Base-by-base conservation (phyloP, 192 early-diverging fungal species). In the Chytriomyces sp. region DNA sequence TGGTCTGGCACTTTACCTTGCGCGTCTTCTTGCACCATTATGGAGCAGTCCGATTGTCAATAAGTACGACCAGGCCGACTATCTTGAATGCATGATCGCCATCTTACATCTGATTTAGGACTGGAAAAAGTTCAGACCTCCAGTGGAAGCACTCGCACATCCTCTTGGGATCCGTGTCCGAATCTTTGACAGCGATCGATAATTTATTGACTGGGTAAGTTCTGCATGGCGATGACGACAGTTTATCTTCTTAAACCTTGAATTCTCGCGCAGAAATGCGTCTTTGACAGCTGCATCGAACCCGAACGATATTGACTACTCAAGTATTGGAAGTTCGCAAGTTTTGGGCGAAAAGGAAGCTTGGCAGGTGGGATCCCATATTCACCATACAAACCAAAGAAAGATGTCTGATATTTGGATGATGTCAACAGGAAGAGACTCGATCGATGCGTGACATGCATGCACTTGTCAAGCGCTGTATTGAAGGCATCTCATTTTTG, bases 1-100 rank as follows among this genome's bases (percentile, higher is more conserved):
- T 66, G 95, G 93, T 28, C 77, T 97, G 44, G 89, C 85, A 6
- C 78, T 93, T 6, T 96, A 94, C 69, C 75, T 97, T 65, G 84
- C 89, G 0, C 91, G 94, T 11, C 64, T 92, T 5, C 64, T 97
- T 62, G 79, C 87, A 75, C 90, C 94, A 5, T 70, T 95, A 10
- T 97, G 96, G 96, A 86, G 87, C 47, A 81, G 76, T 8, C 68
- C 77, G 1, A 45, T 77, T 48, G 76, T 70, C 8, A 77, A 77
- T 44, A 77, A 46, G 67, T 49, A 20, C 23, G 61, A 35, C 10
- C 57, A 59, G 53, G 20, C 16, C 57, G 57, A 59, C 2, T 16
- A 20, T 59, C 0, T 59, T 59, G 57, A n/a, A n/a, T 16, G 57
- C 20, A n/a, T 20, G 0, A 59, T 16, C 13, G 13, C 20, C 20